phyloP scores from a whole-genome alignment of 192 early-diverging fungal species.

The Gryganskiella cystojenkinii region DNA sequence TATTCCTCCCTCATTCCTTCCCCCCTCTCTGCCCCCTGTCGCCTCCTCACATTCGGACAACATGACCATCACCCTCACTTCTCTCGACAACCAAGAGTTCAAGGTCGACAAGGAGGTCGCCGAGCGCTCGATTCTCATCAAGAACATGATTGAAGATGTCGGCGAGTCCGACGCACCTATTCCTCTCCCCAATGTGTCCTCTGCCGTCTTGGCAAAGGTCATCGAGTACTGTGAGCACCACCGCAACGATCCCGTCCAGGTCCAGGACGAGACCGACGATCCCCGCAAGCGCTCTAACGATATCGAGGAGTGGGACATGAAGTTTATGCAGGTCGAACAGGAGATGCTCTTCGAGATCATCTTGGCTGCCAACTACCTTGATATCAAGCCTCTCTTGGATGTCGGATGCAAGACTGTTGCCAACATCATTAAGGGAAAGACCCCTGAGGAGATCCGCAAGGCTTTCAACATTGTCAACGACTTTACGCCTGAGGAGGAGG shows the following conservation, averaged over 20 bases:
- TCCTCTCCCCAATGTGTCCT: constrained; percentile 79
- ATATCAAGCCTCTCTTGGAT: constrained; percentile 94
- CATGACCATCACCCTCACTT: constrained; percentile 60
- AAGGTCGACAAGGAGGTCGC: constrained; percentile 70
- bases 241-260: constrained; percentile 67
- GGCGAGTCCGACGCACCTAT: constrained; percentile 72
- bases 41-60: background rate
- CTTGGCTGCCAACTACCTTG: constrained; percentile 85
- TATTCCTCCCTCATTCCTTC: background rate
- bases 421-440: constrained; percentile 95
- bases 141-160: constrained; percentile 79
- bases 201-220: constrained; percentile 73
- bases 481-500: constrained; percentile 95
- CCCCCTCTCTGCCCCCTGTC: background rate
- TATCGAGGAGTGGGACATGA: constrained; percentile 79
- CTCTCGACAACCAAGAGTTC: constrained; percentile 69
- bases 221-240: constrained; percentile 86
- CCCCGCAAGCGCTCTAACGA: constrained; percentile 68
- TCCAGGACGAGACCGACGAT: constrained; percentile 57
- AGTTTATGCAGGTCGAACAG: constrained; percentile 79
- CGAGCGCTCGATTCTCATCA: constrained; percentile 74
- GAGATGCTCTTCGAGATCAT: constrained; percentile 83
- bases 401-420: constrained; percentile 98
- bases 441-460: constrained; percentile 89
- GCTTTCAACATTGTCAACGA: constrained; percentile 97